Evolutionary conservation across 1,284 basidiomycete genomes (phyloP).

Genomic region (Moesziomyces globuligerus): DNA sequence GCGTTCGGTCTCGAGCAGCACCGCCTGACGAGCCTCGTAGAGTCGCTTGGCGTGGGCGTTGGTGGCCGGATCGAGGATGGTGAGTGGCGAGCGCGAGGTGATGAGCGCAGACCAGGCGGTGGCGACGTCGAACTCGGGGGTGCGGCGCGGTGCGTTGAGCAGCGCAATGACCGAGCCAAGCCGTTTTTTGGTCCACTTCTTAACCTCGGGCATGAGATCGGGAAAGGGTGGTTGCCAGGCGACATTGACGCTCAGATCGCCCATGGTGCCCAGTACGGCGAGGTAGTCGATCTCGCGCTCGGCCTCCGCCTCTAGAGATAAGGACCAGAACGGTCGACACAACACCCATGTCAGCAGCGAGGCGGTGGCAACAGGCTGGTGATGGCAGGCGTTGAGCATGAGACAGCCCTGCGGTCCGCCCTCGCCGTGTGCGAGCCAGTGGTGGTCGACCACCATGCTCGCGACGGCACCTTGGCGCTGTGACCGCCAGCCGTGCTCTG

Average conservation of each 20-base stretch:
- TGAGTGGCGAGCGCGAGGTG: conserved; percentile 27
- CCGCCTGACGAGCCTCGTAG: conserved; percentile 41
- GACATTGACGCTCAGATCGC: conserved; percentile 51
- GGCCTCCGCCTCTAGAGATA: conserved; percentile 4
- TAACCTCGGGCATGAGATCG: conserved; percentile 42
- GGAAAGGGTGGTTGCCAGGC: conserved; percentile 55
- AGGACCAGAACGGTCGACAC: conserved; percentile 47
- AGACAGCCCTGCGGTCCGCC: conserved; percentile 47
- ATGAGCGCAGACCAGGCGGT: conserved; percentile 43
- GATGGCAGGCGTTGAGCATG: conserved; percentile 52
- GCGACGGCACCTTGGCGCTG: conserved; percentile 12
- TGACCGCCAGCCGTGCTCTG: conserved; percentile 45
- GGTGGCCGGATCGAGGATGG: conserved; percentile 35
- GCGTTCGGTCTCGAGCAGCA: conserved; percentile 45
- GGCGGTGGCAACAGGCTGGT: conserved; percentile 45
- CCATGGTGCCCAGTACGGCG: conserved; percentile 54
- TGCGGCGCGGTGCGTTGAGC: conserved; percentile 51
- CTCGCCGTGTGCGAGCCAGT: conserved; percentile 27
- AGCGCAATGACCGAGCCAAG: conserved; percentile 47
- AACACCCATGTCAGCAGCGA: conserved; percentile 52
- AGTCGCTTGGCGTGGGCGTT: conserved; percentile 37
- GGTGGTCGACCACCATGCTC: conserved; percentile 55
- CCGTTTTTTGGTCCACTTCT: conserved; percentile 52
- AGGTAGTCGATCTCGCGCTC: conserved; percentile 47
- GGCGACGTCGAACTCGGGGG: conserved; percentile 46